Evolutionary conservation across 2,329 filamentous ascomycete species (phyloP), one percentile per base, ranked within the genome.

Genomic region (Fusarium irregulare): DNA sequence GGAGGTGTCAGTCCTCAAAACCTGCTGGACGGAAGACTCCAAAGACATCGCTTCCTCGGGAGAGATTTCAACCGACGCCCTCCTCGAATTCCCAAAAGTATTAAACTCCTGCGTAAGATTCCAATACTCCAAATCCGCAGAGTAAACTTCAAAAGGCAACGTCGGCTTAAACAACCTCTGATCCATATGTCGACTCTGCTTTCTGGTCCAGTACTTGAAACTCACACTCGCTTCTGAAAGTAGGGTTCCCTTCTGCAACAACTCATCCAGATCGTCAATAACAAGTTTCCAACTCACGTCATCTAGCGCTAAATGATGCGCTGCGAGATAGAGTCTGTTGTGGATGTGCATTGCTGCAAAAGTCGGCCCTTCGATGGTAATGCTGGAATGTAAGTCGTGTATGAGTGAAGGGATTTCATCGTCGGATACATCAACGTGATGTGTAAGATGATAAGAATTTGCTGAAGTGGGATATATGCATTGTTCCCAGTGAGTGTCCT

Each of bases 271-370:
- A 51, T 87, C 86, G 18, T 82, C 80, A 6, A 84, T 76, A 21
- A 88, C 80, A 54, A 86, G 79, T 16, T 81, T 79, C 86, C 85
- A 87, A 0, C 85, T 87, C 9, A 80, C 79, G 12, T 84, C 73
- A 56, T 88, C 86, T 14, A 87, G 81, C 2, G 84, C 84, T 6
- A 87, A 79, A 50, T 86, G 85, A 62, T 88, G 86, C 1, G 85
- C 84, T 1, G 81, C 79, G 12, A 88, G 74, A 64, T 84, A 86
- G 4, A 88, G 70, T 56, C 84, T 76, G 47, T 82, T 84, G 14
- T 81, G 80, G 25, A 87, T 79, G 58, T 85, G 83, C 56, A 85
- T 80, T 7, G 81, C 84, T 0, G 82, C 81, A 63, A 88, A 87
- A 0, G 86, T 79, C 0, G 86, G 86, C 0, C 86, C 86, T 0